Evolutionary conservation across 176 grass and related monocot genomes (phyloP).

Genomic region (Thalia dealbata): DNA sequence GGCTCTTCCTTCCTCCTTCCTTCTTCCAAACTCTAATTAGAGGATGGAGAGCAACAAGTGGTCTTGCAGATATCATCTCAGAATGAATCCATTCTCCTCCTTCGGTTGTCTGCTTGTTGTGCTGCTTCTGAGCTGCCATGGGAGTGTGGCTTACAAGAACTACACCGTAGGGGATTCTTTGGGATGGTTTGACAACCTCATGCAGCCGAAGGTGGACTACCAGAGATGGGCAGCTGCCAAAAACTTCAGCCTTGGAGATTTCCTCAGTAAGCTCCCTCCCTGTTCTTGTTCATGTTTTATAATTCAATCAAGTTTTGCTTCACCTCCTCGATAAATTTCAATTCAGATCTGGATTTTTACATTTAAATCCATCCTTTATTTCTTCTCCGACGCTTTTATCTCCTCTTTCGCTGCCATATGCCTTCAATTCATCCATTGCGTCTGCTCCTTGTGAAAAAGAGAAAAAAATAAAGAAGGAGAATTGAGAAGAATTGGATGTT

Average conservation of each 20-base stretch:
- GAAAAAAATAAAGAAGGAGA: no score
- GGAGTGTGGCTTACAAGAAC: conserved; percentile 50
- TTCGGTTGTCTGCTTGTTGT: neutral
- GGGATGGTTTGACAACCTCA: conserved; percentile 77
- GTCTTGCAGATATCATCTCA: neutral
- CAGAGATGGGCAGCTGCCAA: conserved; percentile 73
- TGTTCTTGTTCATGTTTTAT: no score
- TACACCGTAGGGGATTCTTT: conserved; percentile 79
- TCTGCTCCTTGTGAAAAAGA: no score
- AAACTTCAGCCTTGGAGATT: conserved; percentile 92
- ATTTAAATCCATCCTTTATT: no score
- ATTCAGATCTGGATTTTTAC: no score
- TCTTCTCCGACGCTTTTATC: no score
- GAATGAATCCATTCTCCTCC: neutral
- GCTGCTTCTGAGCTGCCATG: conserved; percentile 6
- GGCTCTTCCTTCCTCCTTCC: neutral
- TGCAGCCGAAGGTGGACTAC: conserved; percentile 46
- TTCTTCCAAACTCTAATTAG: neutral
- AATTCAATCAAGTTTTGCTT: no score
- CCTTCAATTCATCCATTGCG: no score
- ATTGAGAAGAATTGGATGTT: no score
- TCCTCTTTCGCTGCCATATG: no score
- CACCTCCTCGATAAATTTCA: no score
- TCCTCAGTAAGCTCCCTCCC: conserved; percentile 62
- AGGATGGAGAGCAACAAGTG: neutral